Base-by-base conservation (phyloP, 352 stramenopile species). In the Pythium brassicae region DNA sequence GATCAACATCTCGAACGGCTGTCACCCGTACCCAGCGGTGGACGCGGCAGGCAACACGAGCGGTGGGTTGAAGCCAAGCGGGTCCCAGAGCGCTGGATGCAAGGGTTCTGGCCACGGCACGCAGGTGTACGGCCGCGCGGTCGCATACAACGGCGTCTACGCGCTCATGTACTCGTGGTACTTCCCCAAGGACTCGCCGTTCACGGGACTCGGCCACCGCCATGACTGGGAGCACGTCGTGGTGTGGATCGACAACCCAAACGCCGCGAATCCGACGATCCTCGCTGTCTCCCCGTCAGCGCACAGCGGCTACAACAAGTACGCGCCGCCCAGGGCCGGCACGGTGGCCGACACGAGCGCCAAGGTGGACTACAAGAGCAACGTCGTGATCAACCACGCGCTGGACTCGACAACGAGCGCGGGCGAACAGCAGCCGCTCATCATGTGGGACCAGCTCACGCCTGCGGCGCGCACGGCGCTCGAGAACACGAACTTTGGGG, bases 151-250 rank as follows among this genome's bases (percentile, higher is more conserved):
- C 19, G 55, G 50, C 34, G 42, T 35, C 14, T 67, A 47, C 39
- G 55, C 60, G 20, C 64, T 71, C 62, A 68, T 68, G 64, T 70
- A 72, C 61, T 62, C 60, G 20, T 73, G 66, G 66, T 78, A 78
- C 61, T 75, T 78, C 51, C 62, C 43, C 19, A 78, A 74, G 56
- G 66, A 78, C 59, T 64, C 64, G 32, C 66, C 66, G 26, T 66
- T 52, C 12, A 53, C 60, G 19, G 25, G 50, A 12, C 40, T 78
- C 7, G 71, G 67, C 12, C 67, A 79, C 50, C 70, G 66, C 14
- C 67, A 74, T 32, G 59, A 66, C 23, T 78, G 70, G 70, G 58
- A 72, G 54, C 57, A 62, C 35, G 61, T 66, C n/a, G 57, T 78
- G 4, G 70, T 78, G 5, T 74, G 70, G 70, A 68, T 78, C 37